Evolutionary conservation across 345 rosid species (phyloP).

Genomic region (Bruguiera gymnorhiza): DNA sequence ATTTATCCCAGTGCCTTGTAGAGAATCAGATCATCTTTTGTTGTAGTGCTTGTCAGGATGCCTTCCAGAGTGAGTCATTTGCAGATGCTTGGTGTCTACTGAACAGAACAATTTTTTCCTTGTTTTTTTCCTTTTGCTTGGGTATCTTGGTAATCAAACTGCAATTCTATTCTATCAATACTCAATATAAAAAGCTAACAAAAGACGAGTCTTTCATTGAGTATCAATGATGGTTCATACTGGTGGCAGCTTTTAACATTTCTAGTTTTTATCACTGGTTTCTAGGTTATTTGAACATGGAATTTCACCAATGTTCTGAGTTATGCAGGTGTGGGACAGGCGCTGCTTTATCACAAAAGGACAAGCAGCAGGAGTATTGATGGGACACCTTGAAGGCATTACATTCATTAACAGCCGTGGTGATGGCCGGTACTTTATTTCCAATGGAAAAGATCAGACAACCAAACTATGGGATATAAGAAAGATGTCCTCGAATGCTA

Average conservation of each 20-base stretch:
- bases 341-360: slow-evolving; percentile 52
- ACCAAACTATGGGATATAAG: slow-evolving; percentile 75
- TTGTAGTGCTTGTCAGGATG: background rate
- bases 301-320: slow-evolving; percentile 4
- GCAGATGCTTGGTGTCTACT: background rate
- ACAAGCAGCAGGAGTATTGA: slow-evolving; percentile 55
- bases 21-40: background rate
- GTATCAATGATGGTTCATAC: background rate
- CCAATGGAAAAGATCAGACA: slow-evolving; percentile 74
- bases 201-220: background rate
- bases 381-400: slow-evolving; percentile 67
- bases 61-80: background rate
- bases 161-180: background rate
- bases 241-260: background rate
- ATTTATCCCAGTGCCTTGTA: background rate
- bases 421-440: slow-evolving; percentile 69
- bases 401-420: slow-evolving; percentile 62
- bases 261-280: slow-evolving; percentile 3
- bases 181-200: background rate
- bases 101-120: background rate
- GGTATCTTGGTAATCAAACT: background rate
- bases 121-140: background rate
- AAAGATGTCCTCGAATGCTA: slow-evolving; percentile 48
- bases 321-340: slow-evolving; percentile 62
- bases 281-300: background rate